Percentiles rank a stretch among this genome's conserved stretches.
phyloP scores from a whole-genome alignment of 139 green algal species.

The Chlamydomonas incerta region DNA sequence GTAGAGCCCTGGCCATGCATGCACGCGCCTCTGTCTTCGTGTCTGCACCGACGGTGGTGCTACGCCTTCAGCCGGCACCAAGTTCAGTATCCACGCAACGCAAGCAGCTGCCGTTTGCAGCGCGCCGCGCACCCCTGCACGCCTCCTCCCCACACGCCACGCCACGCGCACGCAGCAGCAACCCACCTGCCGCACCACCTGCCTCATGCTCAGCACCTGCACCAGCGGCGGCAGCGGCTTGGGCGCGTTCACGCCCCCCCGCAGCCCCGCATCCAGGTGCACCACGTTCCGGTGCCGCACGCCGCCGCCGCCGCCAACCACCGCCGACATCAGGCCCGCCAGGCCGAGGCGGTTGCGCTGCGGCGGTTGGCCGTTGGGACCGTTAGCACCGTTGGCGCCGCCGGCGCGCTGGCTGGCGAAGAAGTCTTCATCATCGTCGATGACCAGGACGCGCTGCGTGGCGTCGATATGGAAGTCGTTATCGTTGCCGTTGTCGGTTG shows the following conservation, averaged over 20 bases:
- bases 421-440: constrained; percentile 13
- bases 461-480: no score
- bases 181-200: constrained; percentile 13
- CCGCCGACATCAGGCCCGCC: constrained; percentile 2
- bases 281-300: neutral
- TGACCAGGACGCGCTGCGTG: neutral
- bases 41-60: no score
- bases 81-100: no score
- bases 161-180: neutral
- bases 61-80: no score
- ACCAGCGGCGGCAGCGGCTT: constrained; percentile 24
- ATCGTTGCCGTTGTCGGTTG: no score
- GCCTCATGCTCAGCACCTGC: constrained; percentile 22
- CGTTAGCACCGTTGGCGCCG: neutral
- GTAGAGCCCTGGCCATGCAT: no score
- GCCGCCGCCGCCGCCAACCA: neutral
- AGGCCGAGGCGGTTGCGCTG: neutral
- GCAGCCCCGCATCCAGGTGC: neutral
- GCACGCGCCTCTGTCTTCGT: no score
- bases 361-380: neutral
- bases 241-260: neutral
- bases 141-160: no score
- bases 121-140: no score
- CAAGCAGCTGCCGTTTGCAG: no score
- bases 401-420: neutral